Evolutionary conservation across 768 basidiomycete species (phyloP).

Genomic region (Naematelia encephala): DNA sequence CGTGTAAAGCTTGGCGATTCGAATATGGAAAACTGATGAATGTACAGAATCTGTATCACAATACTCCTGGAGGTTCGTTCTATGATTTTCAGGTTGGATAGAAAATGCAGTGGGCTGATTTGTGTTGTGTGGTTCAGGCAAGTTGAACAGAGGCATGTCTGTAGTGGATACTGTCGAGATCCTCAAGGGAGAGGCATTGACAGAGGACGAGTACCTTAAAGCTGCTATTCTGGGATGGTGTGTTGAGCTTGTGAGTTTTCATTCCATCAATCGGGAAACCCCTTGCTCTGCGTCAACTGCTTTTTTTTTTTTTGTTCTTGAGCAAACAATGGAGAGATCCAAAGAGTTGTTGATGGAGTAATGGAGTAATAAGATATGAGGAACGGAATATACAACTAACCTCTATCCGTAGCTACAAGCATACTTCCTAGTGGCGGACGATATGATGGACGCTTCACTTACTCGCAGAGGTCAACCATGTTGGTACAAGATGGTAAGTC

Average conservation of each 20-base stretch:
- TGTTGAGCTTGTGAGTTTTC: constrained; percentile 80
- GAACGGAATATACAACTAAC: not conserved
- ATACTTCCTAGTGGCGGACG: constrained; percentile 84
- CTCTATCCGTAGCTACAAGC: constrained; percentile 78
- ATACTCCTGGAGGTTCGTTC: constrained; percentile 69
- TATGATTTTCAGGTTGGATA: not conserved
- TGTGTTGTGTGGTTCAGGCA: constrained; percentile 46
- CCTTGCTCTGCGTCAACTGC: no score
- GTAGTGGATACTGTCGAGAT: constrained; percentile 92
- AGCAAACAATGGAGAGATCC: no score
- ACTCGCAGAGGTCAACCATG: constrained; percentile 93
- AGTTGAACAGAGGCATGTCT: constrained; percentile 93
- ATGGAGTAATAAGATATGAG: no score
- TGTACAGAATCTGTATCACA: constrained; percentile 65
- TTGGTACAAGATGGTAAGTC: constrained; percentile 68
- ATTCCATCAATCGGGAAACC: not conserved
- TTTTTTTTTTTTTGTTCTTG: no score
- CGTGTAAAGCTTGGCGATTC: not conserved
- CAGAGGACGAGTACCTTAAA: constrained; percentile 81
- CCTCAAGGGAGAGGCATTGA: constrained; percentile 65
- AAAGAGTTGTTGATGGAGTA: no score
- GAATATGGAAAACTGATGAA: not conserved
- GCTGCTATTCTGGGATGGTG: constrained; percentile 91
- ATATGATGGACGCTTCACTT: constrained; percentile 94
- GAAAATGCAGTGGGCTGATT: constrained; percentile 5